Evolutionary conservation across 345 rosid species (phyloP).

Genomic region (Melaleuca quinquenervia): DNA sequence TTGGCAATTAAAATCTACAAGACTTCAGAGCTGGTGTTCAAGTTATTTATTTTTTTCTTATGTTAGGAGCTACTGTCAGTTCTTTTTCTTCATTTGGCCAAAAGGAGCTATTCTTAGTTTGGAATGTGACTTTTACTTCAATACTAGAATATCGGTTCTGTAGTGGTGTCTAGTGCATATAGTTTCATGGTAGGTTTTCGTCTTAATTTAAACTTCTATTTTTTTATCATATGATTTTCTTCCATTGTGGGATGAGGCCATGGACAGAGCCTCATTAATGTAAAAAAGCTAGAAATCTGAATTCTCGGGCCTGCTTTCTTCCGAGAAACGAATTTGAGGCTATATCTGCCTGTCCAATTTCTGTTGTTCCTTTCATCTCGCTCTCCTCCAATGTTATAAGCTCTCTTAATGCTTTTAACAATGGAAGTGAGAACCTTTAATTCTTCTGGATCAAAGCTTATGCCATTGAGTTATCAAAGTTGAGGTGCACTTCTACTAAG

Average conservation of each 20-base stretch:
- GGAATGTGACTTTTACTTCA: neutral
- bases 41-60: slow-evolving; percentile 10
- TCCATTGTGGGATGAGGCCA: too few relatives aligned
- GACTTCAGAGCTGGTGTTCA: slow-evolving; percentile 73
- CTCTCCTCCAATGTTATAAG: neutral
- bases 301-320: neutral
- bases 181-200: neutral
- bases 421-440: neutral
- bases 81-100: neutral
- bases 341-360: neutral
- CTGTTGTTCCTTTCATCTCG: neutral
- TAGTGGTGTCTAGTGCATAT: neutral
- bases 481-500: neutral
- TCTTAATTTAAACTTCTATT: neutral
- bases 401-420: neutral
- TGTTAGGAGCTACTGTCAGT: neutral
- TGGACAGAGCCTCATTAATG: too few relatives aligned
- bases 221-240: neutral
- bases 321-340: neutral
- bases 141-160: neutral
- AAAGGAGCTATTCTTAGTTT: neutral
- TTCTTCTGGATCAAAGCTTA: neutral
- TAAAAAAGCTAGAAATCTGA: too few relatives aligned
- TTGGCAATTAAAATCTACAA: slow-evolving; percentile 81
- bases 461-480: neutral